phyloP scores from a whole-genome alignment of 768 basidiomycete genomes.

The Coprinopsis marcescibilis region DNA sequence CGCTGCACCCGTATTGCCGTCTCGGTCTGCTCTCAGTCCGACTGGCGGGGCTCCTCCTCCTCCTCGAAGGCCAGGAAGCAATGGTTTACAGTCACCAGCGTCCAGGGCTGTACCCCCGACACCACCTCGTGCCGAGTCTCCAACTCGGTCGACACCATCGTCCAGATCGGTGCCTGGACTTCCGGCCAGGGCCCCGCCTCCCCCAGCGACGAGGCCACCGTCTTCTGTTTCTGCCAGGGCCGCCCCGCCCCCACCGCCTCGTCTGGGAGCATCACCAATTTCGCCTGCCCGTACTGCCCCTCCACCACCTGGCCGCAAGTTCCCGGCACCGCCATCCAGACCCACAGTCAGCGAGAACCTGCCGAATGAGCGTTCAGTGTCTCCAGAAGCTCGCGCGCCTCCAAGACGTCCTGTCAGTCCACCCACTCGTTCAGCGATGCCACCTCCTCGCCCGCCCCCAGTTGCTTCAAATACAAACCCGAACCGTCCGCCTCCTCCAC shows the following conservation, averaged over 20 bases:
- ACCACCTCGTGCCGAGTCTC: slow-evolving; percentile 33
- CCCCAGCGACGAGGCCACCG: slow-evolving; percentile 6
- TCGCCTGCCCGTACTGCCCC: slow-evolving; percentile 31
- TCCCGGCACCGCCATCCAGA: slow-evolving; percentile 17
- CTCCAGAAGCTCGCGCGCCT: slow-evolving; percentile 16
- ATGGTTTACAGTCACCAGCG: slow-evolving; percentile 31
- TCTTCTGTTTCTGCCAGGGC: slow-evolving; percentile 8
- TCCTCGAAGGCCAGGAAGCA: slow-evolving; percentile 31
- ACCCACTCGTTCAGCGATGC: slow-evolving; percentile 21
- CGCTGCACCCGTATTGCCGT: slow-evolving; percentile 35
- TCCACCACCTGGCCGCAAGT: slow-evolving; percentile 30
- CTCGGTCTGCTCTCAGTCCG: slow-evolving; percentile 14
- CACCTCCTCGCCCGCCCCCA: slow-evolving; percentile 25
- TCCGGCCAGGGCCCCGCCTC: slow-evolving; percentile 34
- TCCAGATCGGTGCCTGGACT: slow-evolving; percentile 25
- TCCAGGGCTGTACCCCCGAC: slow-evolving; percentile 39
- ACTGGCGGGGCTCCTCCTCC: slow-evolving; percentile 34
- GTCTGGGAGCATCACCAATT: slow-evolving; percentile 21
- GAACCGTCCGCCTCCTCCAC: slow-evolving; percentile 14
- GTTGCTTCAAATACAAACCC: too few relatives aligned
- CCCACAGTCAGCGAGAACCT: slow-evolving; percentile 16
- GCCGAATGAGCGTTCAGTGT: slow-evolving; percentile 6
- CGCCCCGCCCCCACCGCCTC: slow-evolving; percentile 18
- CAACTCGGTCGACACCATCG: slow-evolving; percentile 23
- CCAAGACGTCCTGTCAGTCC: slow-evolving; percentile 23